Base-by-base conservation (phyloP, 2,329 filamentous ascomycete species). In the Neoarthrinium moseri region DNA sequence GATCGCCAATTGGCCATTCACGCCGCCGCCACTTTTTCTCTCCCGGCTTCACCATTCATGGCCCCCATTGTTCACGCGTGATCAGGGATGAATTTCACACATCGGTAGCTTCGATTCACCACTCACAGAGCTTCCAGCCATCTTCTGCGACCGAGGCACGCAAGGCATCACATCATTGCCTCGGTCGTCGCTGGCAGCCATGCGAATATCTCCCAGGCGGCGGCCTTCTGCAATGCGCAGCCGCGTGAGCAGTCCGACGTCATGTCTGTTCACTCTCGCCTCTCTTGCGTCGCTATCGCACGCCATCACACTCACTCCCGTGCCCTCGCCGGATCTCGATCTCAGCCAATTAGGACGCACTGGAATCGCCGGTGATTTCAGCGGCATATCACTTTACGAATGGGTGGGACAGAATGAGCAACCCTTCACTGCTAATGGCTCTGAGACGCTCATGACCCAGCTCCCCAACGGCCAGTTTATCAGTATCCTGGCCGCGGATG, bases 361-460 rank as follows among this genome's bases (percentile, higher is more conserved):
- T 55, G 91, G 88, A 45, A 77, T 99, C 48, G 87, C 84, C 2
- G 94, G 94, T 57, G 86, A 96, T 68, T 99, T 96, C 64, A 83
- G 89, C 59, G 89, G 91, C 45, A 87, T 97, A 58, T 96, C 94
- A 11, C 73, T 96, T 30, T 97, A 94, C 71, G 75, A 91, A 62
- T 97, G 84, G 59, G 76, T 86, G 59, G 89, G 87, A 51, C 92
- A 99, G 65, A 84, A 75, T 48, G 82, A 92, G 65, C 73, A 76
- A 50, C 70, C 78, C 13, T 80, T 82, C 57, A 83, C 71, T 58
- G 81, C 78, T 48, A 91, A 95, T 73, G 89, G 88, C 62, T 89
- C 85, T 58, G 83, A 91, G 60, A 86, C 89, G 15, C 79, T 99
- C 32, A 78, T 96, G 45, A 82, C 86, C 17, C 83, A 85, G 43